Conservation (phyloP, 2,329 filamentous ascomycete species). For the Paecilomyces variotii region DNA sequence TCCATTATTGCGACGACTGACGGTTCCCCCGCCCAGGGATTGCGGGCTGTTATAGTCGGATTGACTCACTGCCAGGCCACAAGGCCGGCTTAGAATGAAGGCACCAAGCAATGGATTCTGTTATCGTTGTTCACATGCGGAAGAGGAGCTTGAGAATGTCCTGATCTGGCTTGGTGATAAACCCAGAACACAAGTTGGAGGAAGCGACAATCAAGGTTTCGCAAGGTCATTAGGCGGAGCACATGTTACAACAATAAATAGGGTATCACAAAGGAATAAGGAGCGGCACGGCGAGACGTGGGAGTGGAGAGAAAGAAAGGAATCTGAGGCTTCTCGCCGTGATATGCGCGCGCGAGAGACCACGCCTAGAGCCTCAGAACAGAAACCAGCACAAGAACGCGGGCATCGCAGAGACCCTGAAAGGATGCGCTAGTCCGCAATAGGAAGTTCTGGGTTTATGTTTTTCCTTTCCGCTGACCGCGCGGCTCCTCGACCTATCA, state of each 20-base stretch:
- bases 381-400: conserved; percentile 22
- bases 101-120: conserved; percentile 17
- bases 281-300: conserved; percentile 9
- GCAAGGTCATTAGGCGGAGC: conserved; percentile 23
- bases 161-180: background rate
- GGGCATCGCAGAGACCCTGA: conserved; percentile 34
- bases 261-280: conserved; percentile 9
- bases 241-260: conserved; percentile 6
- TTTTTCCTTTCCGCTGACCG: conserved; percentile 20
- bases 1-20: conserved; percentile 27
- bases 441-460: conserved; percentile 17
- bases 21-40: conserved; percentile 13
- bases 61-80: conserved; percentile 28
- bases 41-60: conserved; percentile 12
- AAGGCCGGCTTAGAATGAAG: conserved; percentile 25
- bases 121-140: conserved; percentile 21
- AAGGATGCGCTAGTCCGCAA: conserved; percentile 24
- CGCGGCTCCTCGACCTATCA: background rate
- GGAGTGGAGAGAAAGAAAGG: conserved; percentile 9
- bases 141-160: conserved; percentile 7
- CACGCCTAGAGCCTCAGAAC: conserved; percentile 20
- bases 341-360: conserved; percentile 22
- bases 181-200: conserved; percentile 12
- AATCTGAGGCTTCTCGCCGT: conserved; percentile 7
- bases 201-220: conserved; percentile 12